Conservation (phyloP, 139 green algal genomes). For the Deuterostichococcus epilithicus region DNA sequence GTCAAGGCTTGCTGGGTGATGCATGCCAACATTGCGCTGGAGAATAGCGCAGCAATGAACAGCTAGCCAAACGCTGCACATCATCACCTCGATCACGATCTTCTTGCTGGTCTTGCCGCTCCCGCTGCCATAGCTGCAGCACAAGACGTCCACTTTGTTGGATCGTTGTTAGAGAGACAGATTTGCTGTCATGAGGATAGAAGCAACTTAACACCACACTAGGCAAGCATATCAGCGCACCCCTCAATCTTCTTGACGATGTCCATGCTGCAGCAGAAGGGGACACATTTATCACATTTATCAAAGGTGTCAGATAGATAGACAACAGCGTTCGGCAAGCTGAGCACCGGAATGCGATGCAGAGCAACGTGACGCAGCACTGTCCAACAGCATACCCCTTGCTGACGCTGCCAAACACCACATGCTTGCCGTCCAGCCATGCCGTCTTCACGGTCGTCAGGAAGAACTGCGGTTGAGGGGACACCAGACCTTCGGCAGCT, state of each 20-base stretch:
- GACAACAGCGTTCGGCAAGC: neutral
- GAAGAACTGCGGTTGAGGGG: conserved; percentile 66
- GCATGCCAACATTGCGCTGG: too few relatives aligned
- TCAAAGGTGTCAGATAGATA: neutral
- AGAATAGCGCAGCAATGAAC: too few relatives aligned
- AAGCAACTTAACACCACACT: too few relatives aligned
- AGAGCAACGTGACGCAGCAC: too few relatives aligned
- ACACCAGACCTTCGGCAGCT: neutral
- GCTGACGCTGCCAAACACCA: conserved; percentile 54
- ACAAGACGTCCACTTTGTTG: neutral
- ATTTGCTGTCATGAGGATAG: too few relatives aligned
- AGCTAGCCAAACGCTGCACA: too few relatives aligned
- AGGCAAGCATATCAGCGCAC: neutral
- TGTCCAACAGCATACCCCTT: too few relatives aligned
- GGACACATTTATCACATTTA: neutral
- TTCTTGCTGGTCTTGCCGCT: conserved; percentile 42
- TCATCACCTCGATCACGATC: conserved; percentile 65
- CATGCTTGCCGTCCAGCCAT: conserved; percentile 70
- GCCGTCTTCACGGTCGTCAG: conserved; percentile 61
- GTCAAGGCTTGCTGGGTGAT: too few relatives aligned
- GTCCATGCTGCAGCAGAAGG: neutral
- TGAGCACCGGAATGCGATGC: neutral
- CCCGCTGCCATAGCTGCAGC: conserved; percentile 29
- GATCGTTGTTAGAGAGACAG: too few relatives aligned
- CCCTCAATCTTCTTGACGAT: conserved; percentile 59